Conservation (phyloP, 495 filamentous ascomycete species). For the Daldinia bambusicola region DNA sequence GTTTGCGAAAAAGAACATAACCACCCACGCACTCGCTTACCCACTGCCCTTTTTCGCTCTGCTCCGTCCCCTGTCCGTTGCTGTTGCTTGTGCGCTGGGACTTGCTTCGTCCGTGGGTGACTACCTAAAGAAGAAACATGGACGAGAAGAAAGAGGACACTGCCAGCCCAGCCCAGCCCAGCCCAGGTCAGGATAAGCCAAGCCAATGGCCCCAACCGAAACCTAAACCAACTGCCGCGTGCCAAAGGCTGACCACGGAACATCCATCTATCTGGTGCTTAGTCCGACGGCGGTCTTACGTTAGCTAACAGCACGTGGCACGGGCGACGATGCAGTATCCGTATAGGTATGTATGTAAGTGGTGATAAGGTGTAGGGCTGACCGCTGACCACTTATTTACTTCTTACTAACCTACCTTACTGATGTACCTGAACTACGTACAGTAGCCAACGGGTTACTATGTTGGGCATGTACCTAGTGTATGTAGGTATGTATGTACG, state of each 20-base stretch:
- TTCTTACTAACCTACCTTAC: not conserved
- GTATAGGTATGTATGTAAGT: conserved; percentile 18
- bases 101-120: not conserved
- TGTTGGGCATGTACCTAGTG: not conserved
- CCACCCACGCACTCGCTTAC: not conserved
- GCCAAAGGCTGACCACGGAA: conserved; percentile 3
- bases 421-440: not conserved
- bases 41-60: not conserved
- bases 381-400: conserved; percentile 8
- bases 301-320: conserved; percentile 39
- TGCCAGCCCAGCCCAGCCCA: no score
- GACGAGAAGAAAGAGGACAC: no score
- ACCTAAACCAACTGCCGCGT: conserved; percentile 20
- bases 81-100: not conserved
- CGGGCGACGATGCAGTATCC: conserved; percentile 26
- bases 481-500: not conserved
- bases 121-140: not conserved
- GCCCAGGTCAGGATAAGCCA: not conserved
- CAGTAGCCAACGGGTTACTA: no score
- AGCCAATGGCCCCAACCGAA: no score
- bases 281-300: conserved; percentile 25
- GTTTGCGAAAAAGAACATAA: not conserved
- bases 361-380: conserved; percentile 23
- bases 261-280: conserved; percentile 6
- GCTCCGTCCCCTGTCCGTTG: not conserved